Conservation (phyloP, 805 yeast species). For the Schwanniomyces yamadae region DNA sequence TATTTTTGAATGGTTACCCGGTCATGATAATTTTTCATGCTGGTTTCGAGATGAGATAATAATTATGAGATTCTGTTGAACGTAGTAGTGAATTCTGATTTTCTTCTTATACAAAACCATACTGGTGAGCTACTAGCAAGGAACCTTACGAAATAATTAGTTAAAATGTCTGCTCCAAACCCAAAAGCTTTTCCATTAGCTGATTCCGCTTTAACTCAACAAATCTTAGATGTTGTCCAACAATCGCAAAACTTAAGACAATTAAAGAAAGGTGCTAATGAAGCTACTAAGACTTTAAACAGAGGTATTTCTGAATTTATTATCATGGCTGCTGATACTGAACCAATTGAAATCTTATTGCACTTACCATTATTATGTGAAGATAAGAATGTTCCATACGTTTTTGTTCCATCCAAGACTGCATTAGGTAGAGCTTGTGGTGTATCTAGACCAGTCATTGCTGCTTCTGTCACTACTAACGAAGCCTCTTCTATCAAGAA, state of each 20-base stretch:
- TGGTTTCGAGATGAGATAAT: background rate
- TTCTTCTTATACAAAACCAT: slow-evolving; percentile 6
- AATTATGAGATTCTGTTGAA: slow-evolving; percentile 1
- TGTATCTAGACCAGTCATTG: slow-evolving; percentile 98
- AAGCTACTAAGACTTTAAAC: slow-evolving; percentile 98
- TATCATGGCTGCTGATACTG: slow-evolving; percentile 99
- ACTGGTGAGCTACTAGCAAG: slow-evolving; percentile 48
- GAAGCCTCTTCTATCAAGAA: slow-evolving; percentile 96
- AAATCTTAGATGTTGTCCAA: slow-evolving; percentile 95
- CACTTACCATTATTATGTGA: slow-evolving; percentile 97
- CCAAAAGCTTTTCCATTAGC: slow-evolving; percentile 99
- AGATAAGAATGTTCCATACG: slow-evolving; percentile 99
- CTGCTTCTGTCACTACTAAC: slow-evolving; percentile 97
- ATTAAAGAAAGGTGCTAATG: slow-evolving; percentile 99
- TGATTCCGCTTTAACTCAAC: slow-evolving; percentile 92
- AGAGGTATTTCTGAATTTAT: slow-evolving; percentile 99
- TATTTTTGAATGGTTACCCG: background rate
- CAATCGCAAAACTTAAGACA: slow-evolving; percentile 98
- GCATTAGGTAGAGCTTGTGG: slow-evolving; percentile 99
- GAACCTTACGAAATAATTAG: slow-evolving; percentile 38
- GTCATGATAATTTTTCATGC: background rate
- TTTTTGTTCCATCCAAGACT: slow-evolving; percentile 96
- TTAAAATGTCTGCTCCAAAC: slow-evolving; percentile 80
- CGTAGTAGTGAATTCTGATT: slow-evolving; percentile 1
- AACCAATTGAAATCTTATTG: slow-evolving; percentile 96